Evolutionary conservation across 2,329 filamentous ascomycete genomes (phyloP).

Genomic region (Venturia nashicola): DNA sequence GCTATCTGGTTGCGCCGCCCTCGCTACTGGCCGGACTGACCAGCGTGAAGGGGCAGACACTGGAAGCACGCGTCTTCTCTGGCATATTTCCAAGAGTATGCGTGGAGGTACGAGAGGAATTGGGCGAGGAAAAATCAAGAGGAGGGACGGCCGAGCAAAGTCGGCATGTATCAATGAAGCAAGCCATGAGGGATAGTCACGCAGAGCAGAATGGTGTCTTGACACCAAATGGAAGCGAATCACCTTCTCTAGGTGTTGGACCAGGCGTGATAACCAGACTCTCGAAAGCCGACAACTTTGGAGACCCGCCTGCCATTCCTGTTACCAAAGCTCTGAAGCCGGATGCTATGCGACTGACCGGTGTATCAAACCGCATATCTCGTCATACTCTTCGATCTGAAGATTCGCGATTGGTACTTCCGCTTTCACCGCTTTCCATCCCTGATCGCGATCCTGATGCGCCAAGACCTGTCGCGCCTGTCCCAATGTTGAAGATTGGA

Average conservation of each 20-base stretch:
- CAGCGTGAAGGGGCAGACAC: constrained; percentile 78
- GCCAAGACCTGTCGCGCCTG: constrained; percentile 75
- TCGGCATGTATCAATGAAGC: not conserved
- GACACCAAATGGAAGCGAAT: constrained; percentile 9
- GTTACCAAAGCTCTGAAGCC: constrained; percentile 9
- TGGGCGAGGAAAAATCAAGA: constrained; percentile 55
- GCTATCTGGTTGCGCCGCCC: constrained; percentile 88
- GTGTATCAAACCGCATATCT: constrained; percentile 19
- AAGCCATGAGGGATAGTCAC: not conserved
- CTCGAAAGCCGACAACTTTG: not conserved
- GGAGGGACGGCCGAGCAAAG: constrained; percentile 4
- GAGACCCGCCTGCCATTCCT: constrained; percentile 4
- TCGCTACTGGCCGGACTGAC: constrained; percentile 86
- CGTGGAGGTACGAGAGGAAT: constrained; percentile 85
- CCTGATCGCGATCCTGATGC: constrained; percentile 48
- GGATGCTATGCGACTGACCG: constrained; percentile 3
- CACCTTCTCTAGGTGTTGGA: constrained; percentile 5
- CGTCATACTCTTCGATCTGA: constrained; percentile 27
- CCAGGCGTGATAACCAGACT: not conserved
- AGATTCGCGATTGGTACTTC: constrained; percentile 24
- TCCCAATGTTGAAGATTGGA: constrained; percentile 94
- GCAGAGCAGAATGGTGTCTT: constrained; percentile 9
- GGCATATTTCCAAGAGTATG: constrained; percentile 93
- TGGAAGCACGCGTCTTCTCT: constrained; percentile 95
- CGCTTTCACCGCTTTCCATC: constrained; percentile 26